Percentiles rank a stretch among this genome's conserved stretches.
These are phyloP conservation scores for Aspergillus steynii DNA, from an alignment of 495 filamentous ascomycete genomes.

Conservation along the genomic window DNA sequence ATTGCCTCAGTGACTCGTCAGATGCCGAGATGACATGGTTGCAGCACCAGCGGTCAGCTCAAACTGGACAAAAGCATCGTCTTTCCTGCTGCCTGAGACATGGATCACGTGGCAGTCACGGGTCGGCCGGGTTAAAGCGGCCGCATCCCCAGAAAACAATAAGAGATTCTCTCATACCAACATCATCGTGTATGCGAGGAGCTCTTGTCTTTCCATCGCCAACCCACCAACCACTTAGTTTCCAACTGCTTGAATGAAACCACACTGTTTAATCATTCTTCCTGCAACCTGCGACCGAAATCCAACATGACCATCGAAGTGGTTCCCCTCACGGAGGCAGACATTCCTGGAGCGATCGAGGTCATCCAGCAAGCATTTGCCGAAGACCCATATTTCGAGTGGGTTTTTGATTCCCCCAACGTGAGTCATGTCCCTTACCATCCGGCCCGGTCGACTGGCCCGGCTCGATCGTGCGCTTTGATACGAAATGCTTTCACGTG, in stretches of 20 bases:
- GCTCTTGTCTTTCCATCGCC: not conserved
- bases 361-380: constrained; percentile 60
- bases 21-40: too few relatives aligned
- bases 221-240: not conserved
- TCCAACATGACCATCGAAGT: constrained; percentile 56
- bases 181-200: not conserved
- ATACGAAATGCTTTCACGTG: not conserved
- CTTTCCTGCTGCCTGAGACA: not conserved
- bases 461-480: not conserved
- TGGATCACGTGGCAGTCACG: not conserved
- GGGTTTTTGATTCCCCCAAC: constrained; percentile 57
- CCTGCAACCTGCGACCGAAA: not conserved
- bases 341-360: constrained; percentile 62
- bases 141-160: not conserved
- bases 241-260: not conserved
- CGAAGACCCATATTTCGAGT: constrained; percentile 66
- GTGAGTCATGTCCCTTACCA: constrained; percentile 27
- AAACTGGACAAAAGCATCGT: not conserved
- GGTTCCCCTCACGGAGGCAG: constrained; percentile 51
- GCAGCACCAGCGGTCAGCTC: not conserved
- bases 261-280: not conserved
- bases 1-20: too few relatives aligned
- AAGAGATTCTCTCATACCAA: not conserved
- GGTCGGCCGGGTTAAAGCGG: not conserved
- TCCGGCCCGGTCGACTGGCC: not conserved